Percentiles rank a stretch among this genome's conserved stretches.
Evolutionary conservation across 1,284 basidiomycete species (phyloP).

Genomic region (Cryptococcus maquisensis): DNA sequence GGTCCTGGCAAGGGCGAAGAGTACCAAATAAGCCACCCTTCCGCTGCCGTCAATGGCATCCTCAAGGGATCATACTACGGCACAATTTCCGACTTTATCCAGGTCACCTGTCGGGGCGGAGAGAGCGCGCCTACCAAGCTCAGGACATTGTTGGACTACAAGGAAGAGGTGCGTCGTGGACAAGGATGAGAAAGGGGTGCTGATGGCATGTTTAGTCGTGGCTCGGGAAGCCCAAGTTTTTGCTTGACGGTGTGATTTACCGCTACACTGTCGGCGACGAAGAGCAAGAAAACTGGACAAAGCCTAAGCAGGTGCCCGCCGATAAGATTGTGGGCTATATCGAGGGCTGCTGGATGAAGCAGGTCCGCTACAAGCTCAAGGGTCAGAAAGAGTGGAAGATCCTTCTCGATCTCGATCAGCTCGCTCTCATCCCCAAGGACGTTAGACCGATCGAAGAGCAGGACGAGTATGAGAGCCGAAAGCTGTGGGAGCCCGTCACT

Average conservation of each 20-base stretch:
- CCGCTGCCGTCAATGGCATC: slow-evolving; percentile 86
- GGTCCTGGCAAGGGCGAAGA: slow-evolving; percentile 74
- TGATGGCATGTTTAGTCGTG: slow-evolving; percentile 62
- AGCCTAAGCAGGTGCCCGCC: slow-evolving; percentile 82
- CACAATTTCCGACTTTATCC: slow-evolving; percentile 61
- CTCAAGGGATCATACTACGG: slow-evolving; percentile 72
- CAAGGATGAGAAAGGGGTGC: background rate
- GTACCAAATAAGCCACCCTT: slow-evolving; percentile 85
- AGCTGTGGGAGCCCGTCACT: slow-evolving; percentile 85
- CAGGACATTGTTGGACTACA: slow-evolving; percentile 84
- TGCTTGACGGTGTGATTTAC: slow-evolving; percentile 86
- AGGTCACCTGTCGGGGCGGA: slow-evolving; percentile 75
- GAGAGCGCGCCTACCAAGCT: slow-evolving; percentile 59
- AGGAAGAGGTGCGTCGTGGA: slow-evolving; percentile 71
- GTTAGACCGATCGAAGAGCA: slow-evolving; percentile 80
- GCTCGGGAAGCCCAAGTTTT: slow-evolving; percentile 83
- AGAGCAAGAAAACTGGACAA: slow-evolving; percentile 64
- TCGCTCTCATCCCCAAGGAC: slow-evolving; percentile 74
- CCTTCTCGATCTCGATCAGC: slow-evolving; percentile 70
- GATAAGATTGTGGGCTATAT: slow-evolving; percentile 73
- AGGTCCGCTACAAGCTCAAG: slow-evolving; percentile 73
- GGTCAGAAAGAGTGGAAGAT: slow-evolving; percentile 63
- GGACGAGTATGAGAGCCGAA: slow-evolving; percentile 73
- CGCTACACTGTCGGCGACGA: slow-evolving; percentile 59
- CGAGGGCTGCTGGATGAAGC: slow-evolving; percentile 83